Percentiles rank a stretch among this genome's conserved stretches.
Evolutionary conservation across 129 eudicot species (phyloP).

Genomic region (Kitagawia praeruptora): DNA sequence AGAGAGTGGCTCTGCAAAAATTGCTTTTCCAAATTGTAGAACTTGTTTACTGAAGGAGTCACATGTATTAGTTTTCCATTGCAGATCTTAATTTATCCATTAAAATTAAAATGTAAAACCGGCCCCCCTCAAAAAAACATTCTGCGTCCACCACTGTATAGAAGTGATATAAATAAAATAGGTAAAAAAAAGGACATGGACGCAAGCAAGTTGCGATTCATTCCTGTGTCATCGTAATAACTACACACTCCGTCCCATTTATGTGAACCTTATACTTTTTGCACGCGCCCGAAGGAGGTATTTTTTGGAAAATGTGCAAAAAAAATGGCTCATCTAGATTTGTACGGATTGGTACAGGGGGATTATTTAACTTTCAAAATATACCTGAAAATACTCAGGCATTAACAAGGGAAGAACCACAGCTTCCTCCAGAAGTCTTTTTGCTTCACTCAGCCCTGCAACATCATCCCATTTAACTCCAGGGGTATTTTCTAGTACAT

Average conservation of each 20-base stretch:
- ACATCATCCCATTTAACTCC: slow-evolving; percentile 99
- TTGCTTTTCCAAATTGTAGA: too few relatives aligned
- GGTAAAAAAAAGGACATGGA: background rate
- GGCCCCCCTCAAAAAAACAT: too few relatives aligned
- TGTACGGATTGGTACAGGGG: background rate
- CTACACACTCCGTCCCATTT: background rate
- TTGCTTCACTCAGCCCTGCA: slow-evolving; percentile 93
- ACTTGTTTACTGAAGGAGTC: too few relatives aligned
- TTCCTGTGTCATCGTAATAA: background rate
- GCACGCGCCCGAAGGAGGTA: background rate
- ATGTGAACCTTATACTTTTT: background rate
- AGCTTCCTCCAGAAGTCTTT: slow-evolving; percentile 89
- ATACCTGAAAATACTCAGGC: slow-evolving; percentile 99
- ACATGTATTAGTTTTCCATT: too few relatives aligned
- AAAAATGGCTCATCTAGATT: background rate
- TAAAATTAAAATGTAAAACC: too few relatives aligned
- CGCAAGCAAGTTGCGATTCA: background rate
- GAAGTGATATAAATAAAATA: background rate
- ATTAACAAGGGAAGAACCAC: slow-evolving; percentile 98
- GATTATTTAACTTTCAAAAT: background rate
- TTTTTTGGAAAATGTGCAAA: background rate
- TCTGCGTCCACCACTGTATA: background rate
- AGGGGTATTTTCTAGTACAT: slow-evolving; percentile 85
- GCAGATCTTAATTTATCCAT: too few relatives aligned
- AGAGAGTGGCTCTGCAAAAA: too few relatives aligned